Percentiles rank a stretch among this genome's conserved stretches.
These are phyloP conservation scores for Aspergillus chevalieri DNA, from an alignment of 2,329 filamentous ascomycete species.

Conservation along the genomic window DNA sequence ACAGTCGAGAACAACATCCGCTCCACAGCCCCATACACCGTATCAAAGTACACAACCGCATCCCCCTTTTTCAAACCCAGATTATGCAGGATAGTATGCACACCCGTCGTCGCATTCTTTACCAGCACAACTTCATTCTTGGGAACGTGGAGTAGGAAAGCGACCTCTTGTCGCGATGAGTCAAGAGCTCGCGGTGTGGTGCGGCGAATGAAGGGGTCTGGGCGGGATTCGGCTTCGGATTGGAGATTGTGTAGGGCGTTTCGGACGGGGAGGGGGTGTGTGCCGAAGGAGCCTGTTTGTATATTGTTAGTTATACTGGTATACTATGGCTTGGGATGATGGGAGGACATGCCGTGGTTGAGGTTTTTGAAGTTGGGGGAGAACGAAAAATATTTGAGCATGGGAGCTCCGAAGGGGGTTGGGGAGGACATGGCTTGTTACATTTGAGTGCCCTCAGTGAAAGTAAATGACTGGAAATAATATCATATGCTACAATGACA, in stretches of 20 bases:
- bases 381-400: slow-evolving; percentile 64
- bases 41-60: slow-evolving; percentile 68
- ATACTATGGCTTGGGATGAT: background rate
- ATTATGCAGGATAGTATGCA: slow-evolving; percentile 72
- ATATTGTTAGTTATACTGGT: slow-evolving; percentile 1
- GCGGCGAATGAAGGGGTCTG: slow-evolving; percentile 72
- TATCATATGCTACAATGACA: too few species aligned
- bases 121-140: slow-evolving; percentile 67
- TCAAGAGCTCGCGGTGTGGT: slow-evolving; percentile 59
- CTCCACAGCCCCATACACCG: slow-evolving; percentile 71
- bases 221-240: slow-evolving; percentile 58
- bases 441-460: background rate
- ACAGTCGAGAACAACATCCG: slow-evolving; percentile 65
- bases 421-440: slow-evolving; percentile 3
- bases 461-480: background rate
- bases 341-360: slow-evolving; percentile 61
- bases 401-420: slow-evolving; percentile 46
- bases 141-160: slow-evolving; percentile 60
- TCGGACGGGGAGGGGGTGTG: slow-evolving; percentile 60
- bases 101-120: slow-evolving; percentile 65
- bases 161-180: slow-evolving; percentile 58
- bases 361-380: slow-evolving; percentile 63
- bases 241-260: slow-evolving; percentile 59
- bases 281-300: slow-evolving; percentile 63
- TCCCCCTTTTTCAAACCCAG: slow-evolving; percentile 64